Percentiles rank a stretch among this genome's conserved stretches.
Conservation (phyloP, 495 filamentous ascomycete species). For the Penicillium verhagenii region DNA sequence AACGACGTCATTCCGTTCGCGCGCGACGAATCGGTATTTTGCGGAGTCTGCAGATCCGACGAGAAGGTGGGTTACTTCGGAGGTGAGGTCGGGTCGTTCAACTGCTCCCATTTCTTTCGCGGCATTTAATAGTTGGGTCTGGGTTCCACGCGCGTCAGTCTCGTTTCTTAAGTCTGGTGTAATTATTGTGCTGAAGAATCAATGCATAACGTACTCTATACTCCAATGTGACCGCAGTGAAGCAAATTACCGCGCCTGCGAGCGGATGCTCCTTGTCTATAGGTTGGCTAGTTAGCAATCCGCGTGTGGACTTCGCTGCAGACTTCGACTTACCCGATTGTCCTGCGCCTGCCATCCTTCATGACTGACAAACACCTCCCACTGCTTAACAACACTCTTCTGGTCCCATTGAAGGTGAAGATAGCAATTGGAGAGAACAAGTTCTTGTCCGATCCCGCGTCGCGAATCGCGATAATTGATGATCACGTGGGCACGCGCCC, state of each 20-base stretch:
- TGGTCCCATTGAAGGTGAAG: background rate
- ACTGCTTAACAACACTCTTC: background rate
- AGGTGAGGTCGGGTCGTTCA: constrained; percentile 88
- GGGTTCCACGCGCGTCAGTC: constrained; percentile 13
- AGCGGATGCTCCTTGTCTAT: constrained; percentile 65
- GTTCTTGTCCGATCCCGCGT: background rate
- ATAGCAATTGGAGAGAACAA: background rate
- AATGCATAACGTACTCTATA: constrained; percentile 70
- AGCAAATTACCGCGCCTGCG: constrained; percentile 81
- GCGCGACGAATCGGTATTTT: constrained; percentile 95
- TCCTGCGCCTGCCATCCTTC: constrained; percentile 44
- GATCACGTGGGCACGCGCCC: constrained; percentile 3
- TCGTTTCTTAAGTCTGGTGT: background rate
- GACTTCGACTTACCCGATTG: constrained; percentile 32
- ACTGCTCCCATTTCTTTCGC: constrained; percentile 81
- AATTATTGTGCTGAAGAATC: too few species aligned
- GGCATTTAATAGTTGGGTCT: constrained; percentile 69
- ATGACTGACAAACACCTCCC: constrained; percentile 25
- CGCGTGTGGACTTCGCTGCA: background rate
- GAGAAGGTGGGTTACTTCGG: constrained; percentile 91
- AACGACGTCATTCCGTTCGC: constrained; percentile 78
- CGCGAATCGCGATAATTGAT: constrained; percentile 6
- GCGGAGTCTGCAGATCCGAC: constrained; percentile 82
- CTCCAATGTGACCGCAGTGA: constrained; percentile 81
- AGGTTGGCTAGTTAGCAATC: constrained; percentile 8